Evolutionary conservation across 2,329 filamentous ascomycete species (phyloP).

Genomic region (Clarireedia hainanense): DNA sequence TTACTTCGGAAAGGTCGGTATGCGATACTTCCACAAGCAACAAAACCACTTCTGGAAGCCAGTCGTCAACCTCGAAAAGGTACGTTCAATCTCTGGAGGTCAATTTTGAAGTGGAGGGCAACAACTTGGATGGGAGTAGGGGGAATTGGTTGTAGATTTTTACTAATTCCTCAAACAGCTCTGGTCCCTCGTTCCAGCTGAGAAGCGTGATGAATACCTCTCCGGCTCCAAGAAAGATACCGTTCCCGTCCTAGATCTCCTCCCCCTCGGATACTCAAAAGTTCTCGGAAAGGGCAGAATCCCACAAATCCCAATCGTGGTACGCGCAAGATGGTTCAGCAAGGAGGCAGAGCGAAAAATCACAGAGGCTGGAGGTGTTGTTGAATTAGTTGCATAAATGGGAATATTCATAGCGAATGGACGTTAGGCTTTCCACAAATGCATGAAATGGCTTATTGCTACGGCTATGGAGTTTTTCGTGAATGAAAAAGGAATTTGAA

Average conservation of each 20-base stretch:
- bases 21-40: slow-evolving; percentile 95
- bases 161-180: slow-evolving; percentile 47
- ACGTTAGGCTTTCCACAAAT: slow-evolving; percentile 12
- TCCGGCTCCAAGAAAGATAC: slow-evolving; percentile 74
- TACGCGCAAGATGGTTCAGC: slow-evolving; percentile 91
- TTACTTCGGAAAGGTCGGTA: slow-evolving; percentile 98
- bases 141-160: neutral
- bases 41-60: slow-evolving; percentile 98
- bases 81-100: slow-evolving; percentile 34
- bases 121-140: neutral
- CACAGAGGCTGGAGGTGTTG: slow-evolving; percentile 90
- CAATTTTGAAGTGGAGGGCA: neutral
- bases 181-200: slow-evolving; percentile 87
- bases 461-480: slow-evolving; percentile 13
- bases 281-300: slow-evolving; percentile 97
- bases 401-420: slow-evolving; percentile 14
- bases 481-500: slow-evolving; percentile 11
- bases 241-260: slow-evolving; percentile 95
- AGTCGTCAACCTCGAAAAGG: slow-evolving; percentile 98
- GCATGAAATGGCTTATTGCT: slow-evolving; percentile 9
- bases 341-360: slow-evolving; percentile 98
- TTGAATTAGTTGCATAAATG: slow-evolving; percentile 85
- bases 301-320: slow-evolving; percentile 86
- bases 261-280: slow-evolving; percentile 96
- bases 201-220: slow-evolving; percentile 91